phyloP scores from a whole-genome alignment of 2,329 filamentous ascomycete species.

The Phyllosticta citribraziliensis region DNA sequence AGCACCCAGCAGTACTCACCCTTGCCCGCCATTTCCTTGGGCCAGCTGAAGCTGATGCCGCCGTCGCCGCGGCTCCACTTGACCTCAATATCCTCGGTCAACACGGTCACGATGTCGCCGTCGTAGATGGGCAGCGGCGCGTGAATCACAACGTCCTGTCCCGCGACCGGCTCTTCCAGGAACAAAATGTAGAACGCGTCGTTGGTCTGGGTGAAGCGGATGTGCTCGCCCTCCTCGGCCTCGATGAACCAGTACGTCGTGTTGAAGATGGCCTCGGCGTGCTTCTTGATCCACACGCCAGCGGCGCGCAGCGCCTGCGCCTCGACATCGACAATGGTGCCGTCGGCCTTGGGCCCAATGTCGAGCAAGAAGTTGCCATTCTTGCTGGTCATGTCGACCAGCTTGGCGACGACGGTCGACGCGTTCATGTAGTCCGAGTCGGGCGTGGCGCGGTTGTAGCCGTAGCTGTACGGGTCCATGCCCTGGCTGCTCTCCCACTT shows the following conservation, averaged over 20 bases:
- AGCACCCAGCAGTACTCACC: constrained; percentile 14
- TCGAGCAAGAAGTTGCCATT: constrained; percentile 50
- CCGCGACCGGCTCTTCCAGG: constrained; percentile 30
- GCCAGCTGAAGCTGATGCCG: constrained; percentile 16
- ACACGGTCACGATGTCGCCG: constrained; percentile 38
- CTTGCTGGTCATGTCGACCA: constrained; percentile 45
- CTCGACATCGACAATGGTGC: constrained; percentile 43
- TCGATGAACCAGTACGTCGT: constrained; percentile 46
- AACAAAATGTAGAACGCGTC: constrained; percentile 46
- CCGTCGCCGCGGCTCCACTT: constrained; percentile 14
- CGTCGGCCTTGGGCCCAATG: constrained; percentile 47
- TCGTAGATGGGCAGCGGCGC: constrained; percentile 38
- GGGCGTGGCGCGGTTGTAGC: constrained; percentile 48
- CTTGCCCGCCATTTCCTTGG: constrained; percentile 15
- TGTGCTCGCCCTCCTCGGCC: constrained; percentile 30
- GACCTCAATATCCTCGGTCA: constrained; percentile 22
- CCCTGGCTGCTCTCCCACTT: constrained; percentile 53
- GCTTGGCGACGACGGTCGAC: constrained; percentile 35
- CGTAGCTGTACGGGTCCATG: constrained; percentile 52
- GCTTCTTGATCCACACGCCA: constrained; percentile 44
- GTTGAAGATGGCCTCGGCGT: constrained; percentile 47
- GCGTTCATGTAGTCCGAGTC: constrained; percentile 43
- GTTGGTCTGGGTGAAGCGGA: constrained; percentile 43
- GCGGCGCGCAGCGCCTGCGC: constrained; percentile 39
- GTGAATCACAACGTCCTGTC: constrained; percentile 25